Conservation (phyloP, 2,329 filamentous ascomycete genomes). For the Pestalotiopsis sp. region DNA sequence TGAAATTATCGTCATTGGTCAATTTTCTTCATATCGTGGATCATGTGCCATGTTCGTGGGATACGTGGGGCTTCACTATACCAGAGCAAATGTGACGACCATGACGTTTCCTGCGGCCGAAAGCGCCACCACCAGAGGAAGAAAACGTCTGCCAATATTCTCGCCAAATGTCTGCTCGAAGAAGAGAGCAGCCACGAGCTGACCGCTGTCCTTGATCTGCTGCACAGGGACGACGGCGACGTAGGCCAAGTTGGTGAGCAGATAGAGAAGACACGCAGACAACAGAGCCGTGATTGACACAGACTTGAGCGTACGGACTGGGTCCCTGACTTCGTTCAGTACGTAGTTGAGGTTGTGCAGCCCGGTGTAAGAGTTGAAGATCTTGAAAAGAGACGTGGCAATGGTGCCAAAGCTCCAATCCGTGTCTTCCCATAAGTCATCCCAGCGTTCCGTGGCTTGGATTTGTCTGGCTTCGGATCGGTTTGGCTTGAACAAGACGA, state of each 20-base stretch:
- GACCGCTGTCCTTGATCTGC: conserved; percentile 66
- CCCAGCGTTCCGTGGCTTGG: conserved; percentile 40
- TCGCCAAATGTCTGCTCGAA: conserved; percentile 66
- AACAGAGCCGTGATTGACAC: conserved; percentile 61
- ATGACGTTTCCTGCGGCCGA: conserved; percentile 73
- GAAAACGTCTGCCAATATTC: conserved; percentile 55
- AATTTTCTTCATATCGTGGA: not conserved
- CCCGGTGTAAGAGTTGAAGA: conserved; percentile 70
- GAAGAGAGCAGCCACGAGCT: conserved; percentile 69
- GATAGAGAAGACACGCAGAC: conserved; percentile 64
- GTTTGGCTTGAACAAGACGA: conserved; percentile 48
- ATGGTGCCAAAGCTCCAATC: conserved; percentile 70
- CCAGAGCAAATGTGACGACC: conserved; percentile 69
- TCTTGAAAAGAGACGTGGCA: conserved; percentile 68
- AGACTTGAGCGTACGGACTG: conserved; percentile 64
- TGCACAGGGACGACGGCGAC: conserved; percentile 68
- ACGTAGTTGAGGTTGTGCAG: conserved; percentile 70
- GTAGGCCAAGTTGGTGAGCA: conserved; percentile 65
- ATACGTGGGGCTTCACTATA: conserved; percentile 36
- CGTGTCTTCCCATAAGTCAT: conserved; percentile 62
- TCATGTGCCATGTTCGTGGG: not conserved
- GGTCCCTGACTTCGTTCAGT: conserved; percentile 70
- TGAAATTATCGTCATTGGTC: not conserved
- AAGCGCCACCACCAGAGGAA: conserved; percentile 66
- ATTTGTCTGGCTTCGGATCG: conserved; percentile 16